phyloP scores from a whole-genome alignment of 2,329 filamentous ascomycete species.

The Trichoderma sp. region DNA sequence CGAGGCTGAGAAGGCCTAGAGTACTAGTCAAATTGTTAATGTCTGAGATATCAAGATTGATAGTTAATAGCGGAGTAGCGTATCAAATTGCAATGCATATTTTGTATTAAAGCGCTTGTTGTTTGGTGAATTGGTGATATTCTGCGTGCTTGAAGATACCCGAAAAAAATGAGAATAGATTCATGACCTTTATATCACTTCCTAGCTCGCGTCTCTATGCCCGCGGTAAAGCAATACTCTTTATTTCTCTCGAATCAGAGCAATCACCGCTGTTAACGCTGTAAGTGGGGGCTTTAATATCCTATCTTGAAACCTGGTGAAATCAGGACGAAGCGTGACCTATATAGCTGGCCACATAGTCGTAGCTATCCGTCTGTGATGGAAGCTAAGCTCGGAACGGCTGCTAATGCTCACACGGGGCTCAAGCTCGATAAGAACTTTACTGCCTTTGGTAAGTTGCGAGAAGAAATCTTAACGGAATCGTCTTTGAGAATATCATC shows the following conservation, averaged over 20 bases:
- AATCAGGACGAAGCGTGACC: background rate
- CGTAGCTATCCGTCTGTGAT: background rate
- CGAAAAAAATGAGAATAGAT: background rate
- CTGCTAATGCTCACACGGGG: conserved; percentile 9
- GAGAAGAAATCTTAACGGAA: background rate
- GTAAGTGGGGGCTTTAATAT: background rate
- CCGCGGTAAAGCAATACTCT: background rate
- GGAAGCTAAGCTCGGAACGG: conserved; percentile 6
- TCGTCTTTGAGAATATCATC: background rate
- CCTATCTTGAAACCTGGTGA: background rate
- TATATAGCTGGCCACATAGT: background rate
- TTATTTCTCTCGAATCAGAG: background rate
- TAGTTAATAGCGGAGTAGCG: background rate
- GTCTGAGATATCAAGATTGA: background rate
- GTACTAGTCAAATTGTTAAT: background rate
- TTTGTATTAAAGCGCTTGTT: background rate
- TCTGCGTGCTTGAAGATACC: background rate
- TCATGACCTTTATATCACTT: background rate
- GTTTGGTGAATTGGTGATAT: background rate
- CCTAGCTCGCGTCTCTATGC: background rate
- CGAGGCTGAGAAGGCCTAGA: conserved; percentile 16
- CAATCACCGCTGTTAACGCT: background rate
- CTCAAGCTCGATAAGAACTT: background rate
- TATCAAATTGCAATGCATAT: conserved; percentile 1
- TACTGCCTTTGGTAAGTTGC: conserved; percentile 3